Evolutionary conservation across 2,329 filamentous ascomycete species (phyloP), one percentile per base, ranked within the genome.

Genomic region (Alternaria angustiovoidea): DNA sequence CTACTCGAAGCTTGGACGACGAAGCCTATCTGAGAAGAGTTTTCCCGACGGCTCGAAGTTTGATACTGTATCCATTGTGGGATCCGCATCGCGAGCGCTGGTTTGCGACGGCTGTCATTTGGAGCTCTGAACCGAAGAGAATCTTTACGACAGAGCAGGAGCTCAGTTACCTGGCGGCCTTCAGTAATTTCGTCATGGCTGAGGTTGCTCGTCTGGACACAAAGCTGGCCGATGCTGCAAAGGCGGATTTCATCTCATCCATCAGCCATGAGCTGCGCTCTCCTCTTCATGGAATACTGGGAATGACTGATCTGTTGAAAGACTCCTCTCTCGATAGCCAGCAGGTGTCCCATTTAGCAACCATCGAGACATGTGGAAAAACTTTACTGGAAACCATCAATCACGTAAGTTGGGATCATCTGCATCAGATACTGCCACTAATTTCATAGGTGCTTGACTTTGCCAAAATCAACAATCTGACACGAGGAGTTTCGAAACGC

Each of bases 251-350:
- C 36, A 81, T 89, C 7, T 84, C 85, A 0, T 88, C 84, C 1
- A 82, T 89, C 6, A 87, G 84, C 3, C 87, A 89, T 66, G 87
- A 89, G 68, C 75, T 89, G 14, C 81, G 87, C 5, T 87, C 84
- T 2, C 87, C 87, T 0, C 76, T 89, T 0, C 87, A 89, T 56
- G 87, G 87, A 2, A 84, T 89, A 32, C 75, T 89, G 0, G 82
- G 85, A 0, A 75, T 75, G 66, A 73, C 69, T 7, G 76, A 78
- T 57, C 54, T 78, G 7, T 61, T 78, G 3, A 73, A 74, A 48
- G 73, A 75, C 26, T 75, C 74, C 2, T n/a, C 55, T 7, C 69
- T 75, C 9, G 74, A 77, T 16, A 60, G 62, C 20, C 72, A 76
- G 44, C 74, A 86, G 79, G 52, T 88, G 4, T 73, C 64, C 22